Conservation (phyloP, 2,329 filamentous ascomycete genomes). For the Fusarium pilosicola region DNA sequence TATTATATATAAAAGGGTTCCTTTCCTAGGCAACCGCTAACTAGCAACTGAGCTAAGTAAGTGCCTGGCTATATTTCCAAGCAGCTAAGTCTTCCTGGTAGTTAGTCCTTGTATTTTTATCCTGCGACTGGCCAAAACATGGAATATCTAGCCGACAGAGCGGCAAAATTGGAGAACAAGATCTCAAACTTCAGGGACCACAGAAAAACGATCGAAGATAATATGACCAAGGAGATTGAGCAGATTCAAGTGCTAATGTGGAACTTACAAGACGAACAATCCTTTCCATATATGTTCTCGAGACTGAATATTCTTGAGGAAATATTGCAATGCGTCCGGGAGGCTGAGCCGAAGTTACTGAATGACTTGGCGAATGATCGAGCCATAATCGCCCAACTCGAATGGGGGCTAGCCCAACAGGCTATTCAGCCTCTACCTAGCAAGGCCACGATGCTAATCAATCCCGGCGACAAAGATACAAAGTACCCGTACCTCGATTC, state of each 20-base stretch:
- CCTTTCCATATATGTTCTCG: not conserved
- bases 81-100: accelerated
- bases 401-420: not conserved
- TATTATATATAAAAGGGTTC: not conserved
- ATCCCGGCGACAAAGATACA: not conserved
- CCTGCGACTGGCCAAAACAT: not conserved
- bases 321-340: not conserved
- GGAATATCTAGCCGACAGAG: not conserved
- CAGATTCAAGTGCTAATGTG: not conserved
- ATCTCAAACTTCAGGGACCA: not conserved
- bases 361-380: not conserved
- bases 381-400: not conserved
- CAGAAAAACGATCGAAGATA: not conserved
- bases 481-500: not conserved
- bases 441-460: not conserved
- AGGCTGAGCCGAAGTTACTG: not conserved
- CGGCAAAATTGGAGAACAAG: not conserved
- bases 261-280: not conserved
- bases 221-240: not conserved
- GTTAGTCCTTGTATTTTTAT: not conserved
- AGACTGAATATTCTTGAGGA: not conserved
- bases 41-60: accelerated
- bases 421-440: not conserved
- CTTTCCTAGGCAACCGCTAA: not conserved
- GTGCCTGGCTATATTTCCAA: not conserved